Conservation (phyloP, 1,284 basidiomycete species). For the Trametes sp. region DNA sequence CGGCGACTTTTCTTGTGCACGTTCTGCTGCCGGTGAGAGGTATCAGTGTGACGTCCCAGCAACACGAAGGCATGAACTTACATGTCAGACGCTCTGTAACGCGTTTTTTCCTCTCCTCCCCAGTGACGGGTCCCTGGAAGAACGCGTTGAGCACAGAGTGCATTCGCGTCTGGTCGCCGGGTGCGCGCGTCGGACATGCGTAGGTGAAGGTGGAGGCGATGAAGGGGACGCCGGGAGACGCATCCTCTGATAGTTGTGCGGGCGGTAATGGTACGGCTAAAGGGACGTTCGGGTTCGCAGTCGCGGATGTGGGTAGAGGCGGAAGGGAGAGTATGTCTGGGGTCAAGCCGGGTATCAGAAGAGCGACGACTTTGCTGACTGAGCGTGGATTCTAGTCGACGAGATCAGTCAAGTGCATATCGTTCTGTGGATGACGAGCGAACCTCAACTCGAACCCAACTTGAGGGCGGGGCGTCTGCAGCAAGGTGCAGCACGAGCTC, state of each 20-base stretch:
- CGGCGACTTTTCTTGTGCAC: slow-evolving; percentile 65
- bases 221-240: slow-evolving; percentile 64
- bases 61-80: slow-evolving; percentile 46
- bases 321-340: slow-evolving; percentile 74
- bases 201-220: slow-evolving; percentile 87
- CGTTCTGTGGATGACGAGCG: slow-evolving; percentile 26
- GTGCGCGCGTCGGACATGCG: slow-evolving; percentile 89
- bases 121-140: slow-evolving; percentile 81
- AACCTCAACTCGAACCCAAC: slow-evolving; percentile 87
- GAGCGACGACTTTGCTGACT: slow-evolving; percentile 78
- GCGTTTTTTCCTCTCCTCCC: slow-evolving; percentile 79
- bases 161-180: slow-evolving; percentile 85
- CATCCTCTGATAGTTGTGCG: slow-evolving; percentile 41
- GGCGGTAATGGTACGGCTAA: slow-evolving; percentile 64
- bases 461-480: slow-evolving; percentile 82
- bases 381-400: slow-evolving; percentile 66
- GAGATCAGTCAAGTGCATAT: not conserved
- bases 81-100: slow-evolving; percentile 60
- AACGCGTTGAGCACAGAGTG: slow-evolving; percentile 86
- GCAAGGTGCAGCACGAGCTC: slow-evolving; percentile 84
- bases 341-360: slow-evolving; percentile 86
- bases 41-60: no score
- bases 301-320: slow-evolving; percentile 67
- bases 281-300: slow-evolving; percentile 71
- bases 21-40: slow-evolving; percentile 55